A percentile compares a stretch with the other conserved stretches of the same genome.
Conservation (phyloP, 345 rosid genomes). For the Eucalyptus cloeziana region DNA sequence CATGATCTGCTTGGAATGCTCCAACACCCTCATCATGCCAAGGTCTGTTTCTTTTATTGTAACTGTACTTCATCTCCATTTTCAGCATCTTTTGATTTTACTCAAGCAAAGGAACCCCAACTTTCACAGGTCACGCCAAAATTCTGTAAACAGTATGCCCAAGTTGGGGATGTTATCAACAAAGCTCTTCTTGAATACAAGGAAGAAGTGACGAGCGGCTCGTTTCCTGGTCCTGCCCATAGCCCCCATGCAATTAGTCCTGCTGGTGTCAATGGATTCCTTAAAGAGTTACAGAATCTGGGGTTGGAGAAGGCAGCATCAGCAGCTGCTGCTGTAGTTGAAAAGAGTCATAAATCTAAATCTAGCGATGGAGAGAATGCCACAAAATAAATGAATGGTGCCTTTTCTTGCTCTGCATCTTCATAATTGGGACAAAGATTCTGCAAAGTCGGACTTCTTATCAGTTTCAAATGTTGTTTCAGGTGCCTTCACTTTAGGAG, state of each 20-base stretch:
- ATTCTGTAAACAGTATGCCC: conserved; percentile 78
- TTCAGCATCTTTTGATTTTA: not conserved
- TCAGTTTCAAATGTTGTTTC: not conserved
- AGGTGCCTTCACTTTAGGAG: not conserved
- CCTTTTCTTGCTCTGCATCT: not conserved
- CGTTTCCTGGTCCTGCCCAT: conserved; percentile 65
- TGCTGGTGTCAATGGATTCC: conserved; percentile 47
- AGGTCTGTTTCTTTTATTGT: conserved; percentile 24
- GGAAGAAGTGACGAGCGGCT: conserved; percentile 58
- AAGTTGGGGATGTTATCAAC: conserved; percentile 66
- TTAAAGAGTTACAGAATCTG: conserved; percentile 51
- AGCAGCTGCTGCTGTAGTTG: conserved; percentile 53
- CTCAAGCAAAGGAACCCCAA: not conserved
- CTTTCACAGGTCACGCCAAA: conserved; percentile 71
- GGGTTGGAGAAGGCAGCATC: conserved; percentile 71
- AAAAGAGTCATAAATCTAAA: conserved; percentile 10
- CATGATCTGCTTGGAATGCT: conserved; percentile 93
- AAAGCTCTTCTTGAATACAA: conserved; percentile 67
- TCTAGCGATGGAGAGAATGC: not conserved
- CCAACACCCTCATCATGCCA: conserved; percentile 99
- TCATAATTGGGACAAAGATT: not conserved
- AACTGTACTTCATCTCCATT: not conserved
- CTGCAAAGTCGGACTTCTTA: not conserved
- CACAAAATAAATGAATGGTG: not conserved
- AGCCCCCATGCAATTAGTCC: conserved; percentile 65